Evolutionary conservation across 345 rosid species (phyloP).

Genomic region (Syzygium aqueum): DNA sequence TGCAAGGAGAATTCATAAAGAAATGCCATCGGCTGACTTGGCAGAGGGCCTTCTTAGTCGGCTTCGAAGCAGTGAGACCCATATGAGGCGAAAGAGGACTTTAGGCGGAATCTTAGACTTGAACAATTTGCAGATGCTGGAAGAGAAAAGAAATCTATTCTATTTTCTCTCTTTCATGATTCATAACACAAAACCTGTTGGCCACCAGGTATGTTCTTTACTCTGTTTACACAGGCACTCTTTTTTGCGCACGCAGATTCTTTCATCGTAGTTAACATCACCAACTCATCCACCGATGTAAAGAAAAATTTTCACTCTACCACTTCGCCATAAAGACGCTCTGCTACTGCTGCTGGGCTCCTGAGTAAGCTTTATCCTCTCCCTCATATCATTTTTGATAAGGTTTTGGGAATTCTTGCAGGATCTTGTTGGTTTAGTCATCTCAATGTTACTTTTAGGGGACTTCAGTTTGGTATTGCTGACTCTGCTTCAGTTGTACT

Average conservation of each 20-base stretch:
- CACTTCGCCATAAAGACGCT: not conserved
- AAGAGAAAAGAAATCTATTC: constrained; percentile 84
- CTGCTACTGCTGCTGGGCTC: not conserved
- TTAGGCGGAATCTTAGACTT: constrained; percentile 55
- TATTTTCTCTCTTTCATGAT: constrained; percentile 79
- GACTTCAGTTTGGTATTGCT: constrained; percentile 99
- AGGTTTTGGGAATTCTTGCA: constrained; percentile 12
- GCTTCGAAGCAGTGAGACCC: constrained; percentile 37
- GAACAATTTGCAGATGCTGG: constrained; percentile 65
- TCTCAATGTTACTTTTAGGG: constrained; percentile 93
- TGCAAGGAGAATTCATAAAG: constrained; percentile 20
- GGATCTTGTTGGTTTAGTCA: constrained; percentile 99
- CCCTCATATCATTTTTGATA: constrained; percentile 1
- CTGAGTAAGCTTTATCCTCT: not conserved
- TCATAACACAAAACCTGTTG: constrained; percentile 96
- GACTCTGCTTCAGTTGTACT: constrained; percentile 92
- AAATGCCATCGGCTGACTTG: constrained; percentile 28
- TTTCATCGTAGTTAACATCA: not conserved
- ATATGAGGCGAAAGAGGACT: constrained; percentile 39
- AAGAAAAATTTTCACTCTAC: not conserved
- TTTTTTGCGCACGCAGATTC: not conserved
- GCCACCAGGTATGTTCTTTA: constrained; percentile 70
- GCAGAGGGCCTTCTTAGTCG: constrained; percentile 36
- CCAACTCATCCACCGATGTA: not conserved
- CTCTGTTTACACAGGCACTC: not conserved